Conservation (phyloP, 768 basidiomycete species). For the Serendipita indica region DNA sequence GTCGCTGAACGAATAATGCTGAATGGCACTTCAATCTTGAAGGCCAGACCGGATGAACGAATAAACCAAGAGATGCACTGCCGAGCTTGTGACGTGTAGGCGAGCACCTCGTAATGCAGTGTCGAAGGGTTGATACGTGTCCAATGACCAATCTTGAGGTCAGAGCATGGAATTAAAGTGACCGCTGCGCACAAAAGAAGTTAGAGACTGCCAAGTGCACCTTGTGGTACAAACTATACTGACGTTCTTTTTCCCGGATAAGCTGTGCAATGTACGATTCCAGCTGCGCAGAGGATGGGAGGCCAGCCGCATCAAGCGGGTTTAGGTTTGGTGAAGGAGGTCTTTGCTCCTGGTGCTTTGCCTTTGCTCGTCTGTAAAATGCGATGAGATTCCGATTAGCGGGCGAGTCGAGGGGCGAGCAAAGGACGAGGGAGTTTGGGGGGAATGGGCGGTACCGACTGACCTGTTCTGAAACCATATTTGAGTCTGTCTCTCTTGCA, state of each 20-base stretch:
- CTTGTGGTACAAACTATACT: conserved; percentile 23
- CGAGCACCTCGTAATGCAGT: conserved; percentile 50
- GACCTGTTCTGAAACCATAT: conserved; percentile 85
- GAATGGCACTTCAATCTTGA: conserved; percentile 78
- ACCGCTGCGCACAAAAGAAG: conserved; percentile 33
- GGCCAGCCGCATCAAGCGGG: conserved; percentile 36
- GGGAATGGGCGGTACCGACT: conserved; percentile 11
- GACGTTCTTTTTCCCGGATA: conserved; percentile 67
- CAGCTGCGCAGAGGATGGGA: conserved; percentile 34
- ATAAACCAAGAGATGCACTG: conserved; percentile 68
- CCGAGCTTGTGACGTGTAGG: conserved; percentile 55
- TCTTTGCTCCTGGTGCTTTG: conserved; percentile 54
- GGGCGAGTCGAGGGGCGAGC: background rate
- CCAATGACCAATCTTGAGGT: conserved; percentile 66
- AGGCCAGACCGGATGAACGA: conserved; percentile 51
- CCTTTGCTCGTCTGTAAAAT: conserved; percentile 55
- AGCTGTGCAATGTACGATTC: conserved; percentile 40
- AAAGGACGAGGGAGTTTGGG: background rate
- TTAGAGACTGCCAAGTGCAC: background rate
- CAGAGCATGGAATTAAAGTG: conserved; percentile 59
- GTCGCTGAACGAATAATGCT: conserved; percentile 29
- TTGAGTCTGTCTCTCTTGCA: conserved; percentile 78
- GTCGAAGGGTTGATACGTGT: conserved; percentile 46
- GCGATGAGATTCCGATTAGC: background rate
- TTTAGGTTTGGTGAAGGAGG: conserved; percentile 25